These are phyloP conservation scores for Trichoderma sp. DNA, from an alignment of 2,329 filamentous ascomycete species.

Conservation along the genomic window DNA sequence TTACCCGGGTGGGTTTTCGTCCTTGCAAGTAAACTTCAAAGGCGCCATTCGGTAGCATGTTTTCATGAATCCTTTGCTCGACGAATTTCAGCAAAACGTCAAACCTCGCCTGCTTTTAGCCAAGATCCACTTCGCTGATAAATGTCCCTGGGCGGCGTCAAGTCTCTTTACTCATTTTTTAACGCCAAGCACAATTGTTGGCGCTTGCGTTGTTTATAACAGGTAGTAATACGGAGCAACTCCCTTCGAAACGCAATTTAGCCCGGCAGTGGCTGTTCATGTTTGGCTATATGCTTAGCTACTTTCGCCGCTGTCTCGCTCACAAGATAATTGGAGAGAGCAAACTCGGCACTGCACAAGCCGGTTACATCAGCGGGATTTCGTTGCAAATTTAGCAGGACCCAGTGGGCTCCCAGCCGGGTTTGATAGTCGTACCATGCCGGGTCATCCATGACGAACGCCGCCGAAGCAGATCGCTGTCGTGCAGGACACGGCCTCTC, in stretches of 20 bases:
- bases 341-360: slow-evolving; percentile 11
- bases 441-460: slow-evolving; percentile 7
- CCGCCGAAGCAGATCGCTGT: background rate
- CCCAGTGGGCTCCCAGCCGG: slow-evolving; percentile 1
- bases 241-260: background rate
- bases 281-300: slow-evolving; percentile 2
- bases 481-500: background rate
- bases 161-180: slow-evolving; percentile 7
- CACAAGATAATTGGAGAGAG: background rate
- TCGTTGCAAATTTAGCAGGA: background rate
- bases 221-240: background rate
- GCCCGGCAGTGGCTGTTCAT: background rate
- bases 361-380: slow-evolving; percentile 17
- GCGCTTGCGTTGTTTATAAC: slow-evolving; percentile 2
- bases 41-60: slow-evolving; percentile 3
- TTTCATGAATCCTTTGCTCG: slow-evolving; percentile 3
- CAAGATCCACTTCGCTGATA: slow-evolving; percentile 21
- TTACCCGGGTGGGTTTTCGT: slow-evolving; percentile 19
- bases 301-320: background rate
- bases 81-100: slow-evolving; percentile 6
- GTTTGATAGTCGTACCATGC: slow-evolving; percentile 15
- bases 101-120: slow-evolving; percentile 9
- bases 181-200: slow-evolving; percentile 3
- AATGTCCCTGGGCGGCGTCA: background rate
- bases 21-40: slow-evolving; percentile 9